These are phyloP conservation scores for Paragyromitra xinjiangensis DNA, from an alignment of 495 filamentous ascomycete species.

Conservation along the genomic window DNA sequence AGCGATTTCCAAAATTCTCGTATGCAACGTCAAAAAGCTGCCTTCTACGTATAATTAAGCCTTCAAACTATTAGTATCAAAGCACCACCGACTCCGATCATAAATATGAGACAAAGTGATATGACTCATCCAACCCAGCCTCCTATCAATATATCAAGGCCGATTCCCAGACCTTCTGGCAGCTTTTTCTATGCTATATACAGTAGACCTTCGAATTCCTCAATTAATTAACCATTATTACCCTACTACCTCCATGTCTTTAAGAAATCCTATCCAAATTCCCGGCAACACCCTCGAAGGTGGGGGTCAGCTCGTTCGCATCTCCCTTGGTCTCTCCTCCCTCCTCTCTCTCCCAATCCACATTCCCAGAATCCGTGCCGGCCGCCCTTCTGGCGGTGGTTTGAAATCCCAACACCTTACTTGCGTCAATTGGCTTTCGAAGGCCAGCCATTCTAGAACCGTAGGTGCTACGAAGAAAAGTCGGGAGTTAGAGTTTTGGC, in stretches of 20 bases:
- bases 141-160: not conserved
- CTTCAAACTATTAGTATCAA: not conserved
- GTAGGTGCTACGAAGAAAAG: constrained; percentile 23
- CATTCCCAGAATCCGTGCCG: constrained; percentile 67
- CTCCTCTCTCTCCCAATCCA: constrained; percentile 66
- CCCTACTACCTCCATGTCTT: constrained; percentile 1
- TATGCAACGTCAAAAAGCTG: not conserved
- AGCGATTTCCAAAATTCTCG: not conserved
- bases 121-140: constrained; percentile 11
- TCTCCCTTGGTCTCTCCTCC: constrained; percentile 67
- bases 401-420: constrained; percentile 61
- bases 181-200: not conserved
- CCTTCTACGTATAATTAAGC: not conserved
- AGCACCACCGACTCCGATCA: not conserved
- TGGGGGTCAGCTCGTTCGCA: constrained; percentile 72
- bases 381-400: constrained; percentile 63
- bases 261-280: constrained; percentile 57
- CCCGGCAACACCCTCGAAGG: constrained; percentile 71
- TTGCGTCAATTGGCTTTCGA: constrained; percentile 30
- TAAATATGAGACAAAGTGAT: not conserved
- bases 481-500: constrained; percentile 23
- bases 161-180: not conserved
- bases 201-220: not conserved
- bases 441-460: constrained; percentile 6
- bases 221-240: not conserved